Evolutionary conservation across 2,329 filamentous ascomycete genomes (phyloP).

Genomic region (Aspergillus costaricaensis): DNA sequence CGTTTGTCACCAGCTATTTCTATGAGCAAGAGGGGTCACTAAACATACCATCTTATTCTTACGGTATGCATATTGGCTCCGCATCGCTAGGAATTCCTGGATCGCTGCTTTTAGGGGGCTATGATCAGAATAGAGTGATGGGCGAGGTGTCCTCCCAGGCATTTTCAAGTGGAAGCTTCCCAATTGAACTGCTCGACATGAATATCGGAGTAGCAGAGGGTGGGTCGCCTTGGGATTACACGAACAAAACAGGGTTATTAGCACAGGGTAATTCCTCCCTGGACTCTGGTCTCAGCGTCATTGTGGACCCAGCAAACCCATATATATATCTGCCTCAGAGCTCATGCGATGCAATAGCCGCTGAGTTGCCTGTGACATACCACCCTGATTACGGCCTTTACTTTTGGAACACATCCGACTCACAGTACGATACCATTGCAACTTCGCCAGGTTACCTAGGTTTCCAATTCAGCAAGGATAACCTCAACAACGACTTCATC

Average conservation of each 20-base stretch:
- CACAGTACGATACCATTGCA: slow-evolving; percentile 18
- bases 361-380: slow-evolving; percentile 37
- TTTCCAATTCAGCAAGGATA: slow-evolving; percentile 19
- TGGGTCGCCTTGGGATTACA: slow-evolving; percentile 42
- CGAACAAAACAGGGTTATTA: slow-evolving; percentile 29
- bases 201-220: slow-evolving; percentile 44
- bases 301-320: slow-evolving; percentile 33
- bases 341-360: slow-evolving; percentile 44
- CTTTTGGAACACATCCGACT: slow-evolving; percentile 16
- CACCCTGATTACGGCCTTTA: slow-evolving; percentile 13
- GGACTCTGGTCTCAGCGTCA: slow-evolving; percentile 30
- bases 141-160: slow-evolving; percentile 30
- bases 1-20: slow-evolving; percentile 1
- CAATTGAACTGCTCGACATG: slow-evolving; percentile 40
- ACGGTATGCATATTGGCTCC: slow-evolving; percentile 47
- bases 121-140: slow-evolving; percentile 33
- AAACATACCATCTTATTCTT: slow-evolving; percentile 43
- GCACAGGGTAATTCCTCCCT: slow-evolving; percentile 25
- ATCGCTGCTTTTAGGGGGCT: slow-evolving; percentile 45
- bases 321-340: slow-evolving; percentile 45
- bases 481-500: slow-evolving; percentile 15
- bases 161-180: slow-evolving; percentile 11
- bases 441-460: slow-evolving; percentile 18
- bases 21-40: neutral
- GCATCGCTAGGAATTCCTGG: slow-evolving; percentile 34